Evolutionary conservation across 1,284 basidiomycete genomes (phyloP).

Genomic region (Sporisorium reilianum): DNA sequence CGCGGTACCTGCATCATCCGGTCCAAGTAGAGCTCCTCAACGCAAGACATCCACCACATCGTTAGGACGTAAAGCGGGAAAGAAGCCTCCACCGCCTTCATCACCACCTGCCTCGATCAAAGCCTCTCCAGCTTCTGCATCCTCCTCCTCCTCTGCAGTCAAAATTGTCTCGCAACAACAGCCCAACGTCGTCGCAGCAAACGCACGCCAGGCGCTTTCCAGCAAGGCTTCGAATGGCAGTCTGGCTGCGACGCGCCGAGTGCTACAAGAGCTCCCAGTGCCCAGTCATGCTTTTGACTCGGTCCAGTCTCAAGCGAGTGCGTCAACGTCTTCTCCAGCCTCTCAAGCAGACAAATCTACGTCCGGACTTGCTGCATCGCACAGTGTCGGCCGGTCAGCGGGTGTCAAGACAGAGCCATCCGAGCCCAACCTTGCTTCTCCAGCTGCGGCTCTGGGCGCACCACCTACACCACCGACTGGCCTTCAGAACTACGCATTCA

Average conservation of each 20-base stretch:
- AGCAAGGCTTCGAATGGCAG: conserved; percentile 21
- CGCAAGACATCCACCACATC: not conserved
- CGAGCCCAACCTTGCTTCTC: not conserved
- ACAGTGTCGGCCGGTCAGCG: too few relatives aligned
- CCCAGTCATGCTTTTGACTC: conserved; percentile 25
- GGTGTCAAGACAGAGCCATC: conserved; percentile 18
- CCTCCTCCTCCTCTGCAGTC: not conserved
- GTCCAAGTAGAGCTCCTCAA: not conserved
- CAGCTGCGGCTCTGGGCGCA: conserved; percentile 5
- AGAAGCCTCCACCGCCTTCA: conserved; percentile 23
- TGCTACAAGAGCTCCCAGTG: conserved; percentile 34
- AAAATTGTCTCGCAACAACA: not conserved
- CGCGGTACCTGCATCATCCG: not conserved
- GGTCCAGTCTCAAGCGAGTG: not conserved
- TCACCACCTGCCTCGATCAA: conserved; percentile 13
- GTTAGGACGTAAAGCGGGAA: conserved; percentile 5
- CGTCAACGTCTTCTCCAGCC: not conserved
- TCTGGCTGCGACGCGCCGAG: conserved; percentile 25
- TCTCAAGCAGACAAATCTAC: not conserved
- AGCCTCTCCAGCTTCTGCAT: conserved; percentile 8
- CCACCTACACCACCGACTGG: conserved; percentile 33
- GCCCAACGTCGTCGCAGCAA: not conserved
- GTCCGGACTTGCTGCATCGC: not conserved
- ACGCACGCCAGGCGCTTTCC: not conserved
- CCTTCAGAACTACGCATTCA: conserved; percentile 41